These are phyloP conservation scores for Salix brachista DNA, from an alignment of 345 rosid genomes.

Conservation along the genomic window DNA sequence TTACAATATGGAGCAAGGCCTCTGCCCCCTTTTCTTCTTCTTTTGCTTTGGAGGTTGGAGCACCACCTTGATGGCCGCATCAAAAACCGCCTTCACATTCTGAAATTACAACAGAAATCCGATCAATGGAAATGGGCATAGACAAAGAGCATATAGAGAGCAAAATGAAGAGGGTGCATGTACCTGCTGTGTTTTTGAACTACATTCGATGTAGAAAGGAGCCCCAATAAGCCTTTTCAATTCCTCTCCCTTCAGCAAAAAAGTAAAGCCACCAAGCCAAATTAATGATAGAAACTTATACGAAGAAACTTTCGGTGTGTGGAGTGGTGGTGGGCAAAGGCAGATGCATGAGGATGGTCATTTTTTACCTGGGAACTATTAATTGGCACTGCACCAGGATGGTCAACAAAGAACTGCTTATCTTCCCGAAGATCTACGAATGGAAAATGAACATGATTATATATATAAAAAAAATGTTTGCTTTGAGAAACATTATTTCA, in stretches of 20 bases:
- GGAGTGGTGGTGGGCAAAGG: not conserved
- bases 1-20: conserved; percentile 24
- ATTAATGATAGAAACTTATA: not conserved
- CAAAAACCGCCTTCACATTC: conserved; percentile 33
- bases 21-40: conserved; percentile 28
- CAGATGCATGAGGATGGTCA: not conserved
- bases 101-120: not conserved
- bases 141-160: not conserved
- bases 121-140: not conserved
- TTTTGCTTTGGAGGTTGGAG: conserved; percentile 34
- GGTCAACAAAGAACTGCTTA: conserved; percentile 77
- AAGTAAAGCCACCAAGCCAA: not conserved
- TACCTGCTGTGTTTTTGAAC: conserved; percentile 33
- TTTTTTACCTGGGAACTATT: conserved; percentile 54
- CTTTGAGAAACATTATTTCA: not conserved
- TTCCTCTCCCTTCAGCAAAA: conserved; percentile 24
- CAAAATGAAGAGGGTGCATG: not conserved
- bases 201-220: conserved; percentile 27
- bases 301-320: not conserved
- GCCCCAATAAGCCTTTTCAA: conserved; percentile 30
- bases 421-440: conserved; percentile 87
- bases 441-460: not conserved
- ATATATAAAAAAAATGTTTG: not conserved
- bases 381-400: conserved; percentile 92
- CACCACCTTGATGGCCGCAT: conserved; percentile 31